These are phyloP conservation scores for Tilletia walkeri DNA, from an alignment of 1,284 basidiomycete species.

Conservation along the genomic window DNA sequence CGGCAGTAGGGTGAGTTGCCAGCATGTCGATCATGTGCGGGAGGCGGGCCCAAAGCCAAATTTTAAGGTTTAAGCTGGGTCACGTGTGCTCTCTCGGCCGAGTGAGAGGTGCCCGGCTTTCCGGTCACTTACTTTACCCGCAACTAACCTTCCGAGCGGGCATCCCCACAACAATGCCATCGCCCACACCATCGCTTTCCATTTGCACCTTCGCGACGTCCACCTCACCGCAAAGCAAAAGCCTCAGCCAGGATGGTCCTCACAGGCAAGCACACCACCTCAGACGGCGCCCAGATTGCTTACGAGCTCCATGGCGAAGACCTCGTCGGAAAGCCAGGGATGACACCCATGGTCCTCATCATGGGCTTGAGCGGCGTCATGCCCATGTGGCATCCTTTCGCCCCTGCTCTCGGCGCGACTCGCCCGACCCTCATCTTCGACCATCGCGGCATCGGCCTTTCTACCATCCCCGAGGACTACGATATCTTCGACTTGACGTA, in stretches of 20 bases:
- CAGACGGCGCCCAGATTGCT: constrained; percentile 35
- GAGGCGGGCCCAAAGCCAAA: too few relatives aligned
- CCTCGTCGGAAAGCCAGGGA: neutral
- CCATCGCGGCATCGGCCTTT: constrained; percentile 48
- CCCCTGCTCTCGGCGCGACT: constrained; percentile 29
- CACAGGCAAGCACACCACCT: constrained; percentile 16
- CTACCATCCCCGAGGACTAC: constrained; percentile 32
- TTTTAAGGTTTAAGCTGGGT: too few relatives aligned
- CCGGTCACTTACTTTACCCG: too few relatives aligned
- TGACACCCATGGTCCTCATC: constrained; percentile 40
- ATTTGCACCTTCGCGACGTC: neutral
- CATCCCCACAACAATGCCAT: too few relatives aligned
- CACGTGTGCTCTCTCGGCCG: too few relatives aligned
- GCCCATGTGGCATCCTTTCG: constrained; percentile 47
- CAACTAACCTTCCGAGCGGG: too few relatives aligned
- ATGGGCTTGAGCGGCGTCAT: constrained; percentile 51
- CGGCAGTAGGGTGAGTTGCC: too few relatives aligned
- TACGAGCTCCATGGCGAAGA: constrained; percentile 28
- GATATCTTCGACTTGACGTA: constrained; percentile 36
- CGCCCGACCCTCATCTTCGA: constrained; percentile 45
- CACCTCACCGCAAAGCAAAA: neutral
- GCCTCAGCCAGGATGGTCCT: neutral
- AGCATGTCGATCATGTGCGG: too few relatives aligned
- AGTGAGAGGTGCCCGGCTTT: too few relatives aligned
- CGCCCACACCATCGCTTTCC: too few relatives aligned